A percentile compares a stretch with the other conserved stretches of the same genome.
These are phyloP conservation scores for Pleoardoris graminearum DNA, from an alignment of 2,329 filamentous ascomycete genomes.

Conservation along the genomic window DNA sequence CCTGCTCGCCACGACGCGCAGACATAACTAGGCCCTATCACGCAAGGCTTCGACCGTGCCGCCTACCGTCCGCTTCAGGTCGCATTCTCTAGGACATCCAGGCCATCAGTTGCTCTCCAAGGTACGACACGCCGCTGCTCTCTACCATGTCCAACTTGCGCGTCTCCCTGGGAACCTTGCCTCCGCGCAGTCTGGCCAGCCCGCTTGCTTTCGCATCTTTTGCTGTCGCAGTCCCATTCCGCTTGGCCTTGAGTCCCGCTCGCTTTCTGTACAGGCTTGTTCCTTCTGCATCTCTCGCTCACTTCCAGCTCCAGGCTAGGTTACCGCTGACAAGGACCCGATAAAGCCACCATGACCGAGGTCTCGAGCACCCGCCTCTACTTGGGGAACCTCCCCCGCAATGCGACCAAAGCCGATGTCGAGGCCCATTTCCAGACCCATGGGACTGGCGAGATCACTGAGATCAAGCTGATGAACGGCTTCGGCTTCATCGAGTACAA, in stretches of 20 bases:
- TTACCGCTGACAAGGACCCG: conserved; percentile 23
- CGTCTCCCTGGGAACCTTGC: conserved; percentile 26
- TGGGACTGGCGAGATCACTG: conserved; percentile 95
- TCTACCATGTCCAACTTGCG: conserved; percentile 12
- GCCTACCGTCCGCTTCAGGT: conserved; percentile 2
- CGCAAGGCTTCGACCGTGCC: conserved; percentile 6
- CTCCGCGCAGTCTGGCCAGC: conserved; percentile 29
- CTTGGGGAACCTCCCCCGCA: conserved; percentile 94
- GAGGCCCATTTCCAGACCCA: conserved; percentile 94
- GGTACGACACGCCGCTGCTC: conserved; percentile 16
- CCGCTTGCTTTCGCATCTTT: conserved; percentile 28
- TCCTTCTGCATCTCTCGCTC: conserved; percentile 36
- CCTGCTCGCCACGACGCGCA: neutral
- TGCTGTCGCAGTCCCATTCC: conserved; percentile 13
- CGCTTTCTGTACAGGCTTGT: conserved; percentile 26
- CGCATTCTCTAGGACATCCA: conserved; percentile 11
- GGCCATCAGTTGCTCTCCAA: conserved; percentile 13
- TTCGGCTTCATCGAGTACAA: conserved; percentile 99
- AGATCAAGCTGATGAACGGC: conserved; percentile 99
- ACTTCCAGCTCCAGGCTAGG: conserved; percentile 42
- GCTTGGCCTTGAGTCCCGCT: conserved; percentile 30
- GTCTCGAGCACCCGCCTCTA: conserved; percentile 95
- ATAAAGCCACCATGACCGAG: conserved; percentile 66
- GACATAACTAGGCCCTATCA: conserved; percentile 7
- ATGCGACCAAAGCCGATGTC: conserved; percentile 95